Base-by-base conservation (phyloP, 805 yeast species). In the Saturnispora saitoi region DNA sequence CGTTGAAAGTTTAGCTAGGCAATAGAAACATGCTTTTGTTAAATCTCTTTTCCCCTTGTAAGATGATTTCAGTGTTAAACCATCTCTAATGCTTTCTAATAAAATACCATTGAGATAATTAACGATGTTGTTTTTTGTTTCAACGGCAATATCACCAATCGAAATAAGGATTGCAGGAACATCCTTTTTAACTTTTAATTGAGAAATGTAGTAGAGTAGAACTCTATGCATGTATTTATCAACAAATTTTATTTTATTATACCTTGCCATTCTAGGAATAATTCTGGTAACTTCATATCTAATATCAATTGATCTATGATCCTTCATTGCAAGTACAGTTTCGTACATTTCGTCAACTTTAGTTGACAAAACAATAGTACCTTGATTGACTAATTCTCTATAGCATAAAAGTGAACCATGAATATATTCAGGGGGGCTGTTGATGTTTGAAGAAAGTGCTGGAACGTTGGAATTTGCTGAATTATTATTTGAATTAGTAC, bases 101-200 rank as follows among this genome's bases (percentile, higher is more conserved):
- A 91, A 83, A 1, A 90, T 88, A 1, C 93, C 90, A 61, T 89
- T 95, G 40, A 91, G 69, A 58, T 90, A 91, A 2, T 93, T 86
- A 4, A 89, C 84, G 70, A 93, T 85, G 56, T 83, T 86, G 49
- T 87, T 81, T 19, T 87, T 82, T 1, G 90, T 93, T 57, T 82
- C 84, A 26, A 75, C 65, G 0, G 96, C 82, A 39, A 93, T 83
- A 56, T 84, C 81, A 34, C 98, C 99, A 44, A 91, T 83, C 26
- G 96, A 80, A 10, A 76, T 72, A 51, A 90, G 76, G 2, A 89
- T 86, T 12, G 86, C 77, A 7, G 88, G 76, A 50, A 86, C 77
- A 58, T 91, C 98, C 53, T 76, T 79, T 4, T 64, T 66, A 52
- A 82, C 81, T 58, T 84, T 86, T 56, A 93, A 70, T 56, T 86